Base-by-base conservation (phyloP, 2,329 filamentous ascomycete genomes). In the Onygenales sp. region DNA sequence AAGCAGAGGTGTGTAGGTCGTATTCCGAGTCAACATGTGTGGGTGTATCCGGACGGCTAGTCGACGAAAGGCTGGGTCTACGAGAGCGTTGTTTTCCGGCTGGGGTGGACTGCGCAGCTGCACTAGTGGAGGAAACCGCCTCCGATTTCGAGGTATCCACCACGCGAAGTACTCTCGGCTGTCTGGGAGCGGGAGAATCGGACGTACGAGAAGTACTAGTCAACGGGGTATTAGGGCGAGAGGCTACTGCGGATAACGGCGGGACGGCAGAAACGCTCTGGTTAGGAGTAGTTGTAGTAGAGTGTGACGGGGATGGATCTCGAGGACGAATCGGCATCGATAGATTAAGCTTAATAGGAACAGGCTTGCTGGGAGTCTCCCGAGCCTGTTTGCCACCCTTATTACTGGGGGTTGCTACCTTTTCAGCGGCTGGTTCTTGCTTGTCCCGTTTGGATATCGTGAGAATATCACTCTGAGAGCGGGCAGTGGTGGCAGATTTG, bases 41-140 rank as follows among this genome's bases (percentile, higher is more conserved):
- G 10, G 82, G 81, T 1, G 82, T 84, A 13, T 78, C 80, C 11
- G 82, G 80, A n/a, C 72, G 69, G 57, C 81, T 80, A 49, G 77
- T 69, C 1, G 81, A 83, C 7, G 80, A 78, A 10, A 83, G 67
- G 55, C 69, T 74, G 38, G 66, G 66, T 46, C 63, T 61, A 43
- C 68, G 60, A 8, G 67, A 68, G 32, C 67, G 63, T 2, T 57
- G 61, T 62, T 66, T 71, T 33, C 53, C 56, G 33, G 63, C 61
- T 3, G 64, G 55, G 5, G 68, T 68, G n/a, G 63, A 63, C 10
- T 66, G 64, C 39, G 57, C 44, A 32, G 66, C 63, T 51, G 55
- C 32, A 6, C 7, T 17, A 9, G 36, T 14, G 4, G 32, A 51
- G 17, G 65, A 61, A 7, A 66, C 65, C 1, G 64, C 65, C 59